Evolutionary conservation across 345 rosid species (phyloP).

Genomic region (Psidium friedrichsthalianum): DNA sequence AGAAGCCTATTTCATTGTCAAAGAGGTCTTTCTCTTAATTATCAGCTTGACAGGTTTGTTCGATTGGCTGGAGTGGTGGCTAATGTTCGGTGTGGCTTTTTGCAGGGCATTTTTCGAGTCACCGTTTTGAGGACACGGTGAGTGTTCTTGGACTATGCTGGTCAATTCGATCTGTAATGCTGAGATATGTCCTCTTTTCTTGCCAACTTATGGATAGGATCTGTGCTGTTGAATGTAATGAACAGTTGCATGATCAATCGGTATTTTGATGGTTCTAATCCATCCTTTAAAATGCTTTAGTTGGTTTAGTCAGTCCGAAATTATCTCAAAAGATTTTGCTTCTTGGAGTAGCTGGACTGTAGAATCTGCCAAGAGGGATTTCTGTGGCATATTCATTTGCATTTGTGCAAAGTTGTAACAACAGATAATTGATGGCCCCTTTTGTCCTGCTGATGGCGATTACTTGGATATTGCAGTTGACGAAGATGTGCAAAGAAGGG

Average conservation of each 20-base stretch:
- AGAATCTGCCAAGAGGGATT: not conserved
- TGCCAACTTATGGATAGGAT: not conserved
- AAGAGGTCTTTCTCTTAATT: slow-evolving; percentile 30
- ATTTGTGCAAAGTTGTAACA: not conserved
- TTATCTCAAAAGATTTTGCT: not conserved
- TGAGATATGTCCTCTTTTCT: not conserved
- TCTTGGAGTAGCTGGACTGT: not conserved
- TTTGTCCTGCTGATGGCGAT: not conserved
- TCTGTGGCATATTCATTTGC: not conserved
- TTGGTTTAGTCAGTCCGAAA: not conserved
- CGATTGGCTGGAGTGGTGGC: not conserved
- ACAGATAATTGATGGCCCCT: not conserved
- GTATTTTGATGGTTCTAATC: not conserved
- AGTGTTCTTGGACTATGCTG: slow-evolving; percentile 9
- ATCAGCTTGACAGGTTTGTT: not conserved
- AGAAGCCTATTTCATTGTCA: slow-evolving; percentile 43
- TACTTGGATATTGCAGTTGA: slow-evolving; percentile 39
- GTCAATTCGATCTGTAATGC: not conserved
- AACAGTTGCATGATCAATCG: not conserved
- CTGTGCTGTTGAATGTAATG: not conserved
- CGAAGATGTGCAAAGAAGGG: slow-evolving; percentile 86
- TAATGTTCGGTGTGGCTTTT: not conserved
- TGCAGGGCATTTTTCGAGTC: slow-evolving; percentile 48
- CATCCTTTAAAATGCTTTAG: not conserved
- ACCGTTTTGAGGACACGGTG: slow-evolving; percentile 38